Conservation (phyloP, 768 basidiomycete species). For the Suillus occidentalis region DNA sequence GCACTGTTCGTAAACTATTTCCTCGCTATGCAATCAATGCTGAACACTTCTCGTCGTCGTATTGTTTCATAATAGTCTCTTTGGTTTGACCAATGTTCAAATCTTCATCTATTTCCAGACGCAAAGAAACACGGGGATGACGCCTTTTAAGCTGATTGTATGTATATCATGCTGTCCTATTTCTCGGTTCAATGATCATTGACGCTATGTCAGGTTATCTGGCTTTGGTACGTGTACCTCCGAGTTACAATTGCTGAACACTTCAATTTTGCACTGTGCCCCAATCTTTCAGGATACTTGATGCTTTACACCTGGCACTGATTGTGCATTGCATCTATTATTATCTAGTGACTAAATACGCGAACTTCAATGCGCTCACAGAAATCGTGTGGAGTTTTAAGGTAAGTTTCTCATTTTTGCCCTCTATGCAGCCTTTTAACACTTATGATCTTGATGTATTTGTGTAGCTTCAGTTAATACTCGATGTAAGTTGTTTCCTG, state of each 20-base stretch:
- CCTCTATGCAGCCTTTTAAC: not conserved
- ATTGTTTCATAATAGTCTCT: not conserved
- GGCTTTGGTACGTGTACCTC: not conserved
- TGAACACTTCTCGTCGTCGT: not conserved
- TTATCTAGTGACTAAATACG: not conserved
- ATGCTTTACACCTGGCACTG: not conserved
- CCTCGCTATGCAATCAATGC: not conserved
- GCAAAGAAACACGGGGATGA: not conserved
- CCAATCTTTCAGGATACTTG: not conserved
- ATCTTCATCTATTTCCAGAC: not conserved
- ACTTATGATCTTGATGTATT: not conserved
- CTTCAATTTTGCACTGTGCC: not conserved
- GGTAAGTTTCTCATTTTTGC: not conserved
- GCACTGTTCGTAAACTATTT: not conserved
- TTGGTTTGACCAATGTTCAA: not conserved
- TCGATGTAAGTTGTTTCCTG: not conserved
- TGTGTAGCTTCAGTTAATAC: not conserved
- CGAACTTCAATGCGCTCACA: not conserved
- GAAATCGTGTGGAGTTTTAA: not conserved
- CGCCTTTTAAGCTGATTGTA: not conserved
- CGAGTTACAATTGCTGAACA: not conserved
- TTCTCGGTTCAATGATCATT: not conserved
- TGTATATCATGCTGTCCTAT: not conserved
- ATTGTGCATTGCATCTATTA: not conserved
- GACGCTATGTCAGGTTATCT: not conserved